These are phyloP conservation scores for Talaromyces sp. DNA, from an alignment of 2,329 filamentous ascomycete genomes.

Conservation along the genomic window DNA sequence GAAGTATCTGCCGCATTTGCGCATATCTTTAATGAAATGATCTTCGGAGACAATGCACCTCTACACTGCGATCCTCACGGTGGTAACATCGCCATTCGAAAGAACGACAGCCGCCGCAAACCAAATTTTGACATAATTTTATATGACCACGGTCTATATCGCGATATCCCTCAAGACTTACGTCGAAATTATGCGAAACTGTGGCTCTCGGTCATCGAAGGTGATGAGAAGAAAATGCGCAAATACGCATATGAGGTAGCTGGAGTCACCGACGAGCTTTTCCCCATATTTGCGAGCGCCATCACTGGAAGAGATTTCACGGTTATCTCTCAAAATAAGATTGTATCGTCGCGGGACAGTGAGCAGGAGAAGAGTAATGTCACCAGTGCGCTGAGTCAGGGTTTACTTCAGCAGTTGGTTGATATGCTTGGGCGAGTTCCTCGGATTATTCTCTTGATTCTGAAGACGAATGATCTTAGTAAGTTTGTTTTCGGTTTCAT, in stretches of 20 bases:
- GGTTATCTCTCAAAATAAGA: slow-evolving; percentile 60
- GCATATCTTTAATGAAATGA: slow-evolving; percentile 98
- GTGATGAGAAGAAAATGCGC: slow-evolving; percentile 79
- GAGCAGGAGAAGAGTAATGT: slow-evolving; percentile 81
- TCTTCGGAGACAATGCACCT: slow-evolving; percentile 82
- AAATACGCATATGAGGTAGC: slow-evolving; percentile 85
- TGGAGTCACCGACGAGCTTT: slow-evolving; percentile 80
- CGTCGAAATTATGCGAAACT: slow-evolving; percentile 90
- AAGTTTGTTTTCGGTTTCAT: not conserved
- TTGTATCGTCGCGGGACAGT: slow-evolving; percentile 53
- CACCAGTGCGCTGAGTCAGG: slow-evolving; percentile 75
- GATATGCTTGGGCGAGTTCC: slow-evolving; percentile 84
- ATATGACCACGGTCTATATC: slow-evolving; percentile 95
- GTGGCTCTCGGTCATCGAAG: slow-evolving; percentile 92
- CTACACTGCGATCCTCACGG: slow-evolving; percentile 96
- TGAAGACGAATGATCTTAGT: slow-evolving; percentile 96
- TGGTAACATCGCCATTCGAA: slow-evolving; percentile 87
- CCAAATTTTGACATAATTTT: slow-evolving; percentile 92
- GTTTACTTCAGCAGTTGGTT: slow-evolving; percentile 81
- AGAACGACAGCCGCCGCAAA: slow-evolving; percentile 57
- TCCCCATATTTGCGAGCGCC: slow-evolving; percentile 89
- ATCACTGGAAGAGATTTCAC: slow-evolving; percentile 92
- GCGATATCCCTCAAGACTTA: slow-evolving; percentile 74
- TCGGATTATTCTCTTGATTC: slow-evolving; percentile 83
- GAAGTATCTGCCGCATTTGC: slow-evolving; percentile 90